Base-by-base conservation (phyloP, 2,329 filamentous ascomycete species). In the Pseudogymnoascus sp. region DNA sequence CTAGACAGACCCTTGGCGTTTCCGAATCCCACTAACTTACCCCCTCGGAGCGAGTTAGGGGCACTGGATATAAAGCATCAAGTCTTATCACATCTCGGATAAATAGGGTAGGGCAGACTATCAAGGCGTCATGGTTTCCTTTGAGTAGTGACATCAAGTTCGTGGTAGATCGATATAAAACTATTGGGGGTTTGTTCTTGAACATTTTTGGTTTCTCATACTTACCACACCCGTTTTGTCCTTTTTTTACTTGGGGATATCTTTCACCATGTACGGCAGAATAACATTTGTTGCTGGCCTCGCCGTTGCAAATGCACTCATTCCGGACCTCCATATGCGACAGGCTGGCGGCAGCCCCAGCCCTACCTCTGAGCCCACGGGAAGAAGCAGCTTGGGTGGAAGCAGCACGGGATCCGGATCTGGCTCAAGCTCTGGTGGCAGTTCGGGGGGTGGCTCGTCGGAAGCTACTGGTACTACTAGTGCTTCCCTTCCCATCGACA, bases 231-330 rank as follows among this genome's bases (percentile, higher is more conserved):
- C 9, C 4, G 28, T 8, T 55, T 33, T 55, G n/a, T 33, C 5
- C 25, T 55, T 33, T 35, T 35, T 55, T 55, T 4, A 55, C 25
- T 35, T n/a, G 16, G 49, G 49, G 49, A 35, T 55, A n/a, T 55
- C 49, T 33, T 55, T 55, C 16, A 55, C 11, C 3, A 55, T 55
- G 49, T 55, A 55, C 49, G 49, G 49, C 49, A 55, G n/a, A 55
- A 35, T 55, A 33, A 55, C 49, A 55, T 35, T 55, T 55, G 16
- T 35, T 55, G 49, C 28, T 25, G 28, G 49, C 25, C 49, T 55
- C 28, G 49, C 49, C 49, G 49, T 55, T 21, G 49, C 49, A 55
- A 35, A 55, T 55, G 49, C 49, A 18, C 11, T 55, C 28, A 35
- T 55, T 55, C 49, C 49, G 16, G 28, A 33, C 5, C 49, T 55